A percentile compares a stretch with the other conserved stretches of the same genome.
phyloP scores from a whole-genome alignment of 2,329 filamentous ascomycete species.

The Cryphonectria japonica region DNA sequence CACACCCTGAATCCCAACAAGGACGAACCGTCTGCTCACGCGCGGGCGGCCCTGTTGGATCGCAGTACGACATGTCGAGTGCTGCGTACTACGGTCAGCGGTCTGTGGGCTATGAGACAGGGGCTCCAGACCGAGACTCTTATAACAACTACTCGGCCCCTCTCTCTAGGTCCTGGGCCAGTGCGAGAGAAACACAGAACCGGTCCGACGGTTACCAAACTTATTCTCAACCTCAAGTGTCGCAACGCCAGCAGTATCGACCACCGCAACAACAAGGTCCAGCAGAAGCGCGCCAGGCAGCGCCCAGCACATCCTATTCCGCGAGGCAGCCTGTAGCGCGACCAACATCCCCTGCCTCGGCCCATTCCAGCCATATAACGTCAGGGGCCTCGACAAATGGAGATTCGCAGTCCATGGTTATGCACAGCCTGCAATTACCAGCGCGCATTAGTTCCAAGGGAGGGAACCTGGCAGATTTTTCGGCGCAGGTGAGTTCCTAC shows the following conservation, averaged over 20 bases:
- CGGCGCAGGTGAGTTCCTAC: slow-evolving; percentile 68
- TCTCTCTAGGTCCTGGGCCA: slow-evolving; percentile 23
- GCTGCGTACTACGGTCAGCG: slow-evolving; percentile 28
- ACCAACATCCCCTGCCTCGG: slow-evolving; percentile 44
- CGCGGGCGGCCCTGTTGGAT: slow-evolving; percentile 9
- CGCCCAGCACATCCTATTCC: slow-evolving; percentile 23
- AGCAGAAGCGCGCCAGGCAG: slow-evolving; percentile 17
- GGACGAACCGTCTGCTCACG: not conserved
- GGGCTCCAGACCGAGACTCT: slow-evolving; percentile 19
- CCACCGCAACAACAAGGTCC: slow-evolving; percentile 11
- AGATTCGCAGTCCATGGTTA: slow-evolving; percentile 52
- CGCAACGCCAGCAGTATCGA: slow-evolving; percentile 23
- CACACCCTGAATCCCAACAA: slow-evolving; percentile 6
- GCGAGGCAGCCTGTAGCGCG: slow-evolving; percentile 42
- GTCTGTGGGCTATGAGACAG: slow-evolving; percentile 27
- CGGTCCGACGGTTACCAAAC: slow-evolving; percentile 23
- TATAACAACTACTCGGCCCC: slow-evolving; percentile 20
- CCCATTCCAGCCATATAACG: slow-evolving; percentile 36
- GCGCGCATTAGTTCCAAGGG: slow-evolving; percentile 74
- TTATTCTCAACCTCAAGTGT: slow-evolving; percentile 17
- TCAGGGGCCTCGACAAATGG: slow-evolving; percentile 40
- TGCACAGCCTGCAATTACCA: slow-evolving; percentile 71
- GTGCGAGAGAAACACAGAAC: slow-evolving; percentile 18
- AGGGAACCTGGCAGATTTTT: slow-evolving; percentile 80
- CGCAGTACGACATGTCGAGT: slow-evolving; percentile 25